Evolutionary conservation across 371 early-diverging fungal species (phyloP).

Genomic region (Saksenaea oblongispora): DNA sequence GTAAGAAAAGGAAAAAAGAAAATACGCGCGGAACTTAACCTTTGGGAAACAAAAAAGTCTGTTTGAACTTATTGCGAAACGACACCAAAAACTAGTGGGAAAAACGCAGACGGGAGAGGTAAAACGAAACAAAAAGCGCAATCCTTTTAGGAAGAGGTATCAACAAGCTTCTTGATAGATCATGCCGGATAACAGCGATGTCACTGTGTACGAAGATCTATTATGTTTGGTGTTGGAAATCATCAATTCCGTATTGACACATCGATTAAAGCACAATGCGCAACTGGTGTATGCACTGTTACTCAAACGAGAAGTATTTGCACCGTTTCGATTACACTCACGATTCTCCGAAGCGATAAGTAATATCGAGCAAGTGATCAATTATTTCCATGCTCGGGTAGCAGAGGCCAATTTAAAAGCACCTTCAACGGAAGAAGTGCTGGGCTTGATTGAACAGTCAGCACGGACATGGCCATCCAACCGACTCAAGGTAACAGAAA

Average conservation of each 20-base stretch:
- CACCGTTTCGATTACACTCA: slow-evolving; percentile 50
- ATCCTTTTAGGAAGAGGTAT: background rate
- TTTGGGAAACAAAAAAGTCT: slow-evolving; percentile 32
- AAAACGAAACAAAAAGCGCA: background rate
- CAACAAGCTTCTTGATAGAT: background rate
- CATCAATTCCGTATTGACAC: slow-evolving; percentile 65
- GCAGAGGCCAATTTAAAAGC: slow-evolving; percentile 66
- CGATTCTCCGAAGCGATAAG: slow-evolving; percentile 62
- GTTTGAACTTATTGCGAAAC: slow-evolving; percentile 67
- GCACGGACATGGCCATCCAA: slow-evolving; percentile 70
- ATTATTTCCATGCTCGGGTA: slow-evolving; percentile 64
- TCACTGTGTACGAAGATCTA: slow-evolving; percentile 67
- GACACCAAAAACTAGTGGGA: slow-evolving; percentile 60
- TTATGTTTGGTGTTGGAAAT: slow-evolving; percentile 69
- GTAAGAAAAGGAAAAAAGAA: slow-evolving; percentile 29
- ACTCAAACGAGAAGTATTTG: slow-evolving; percentile 69
- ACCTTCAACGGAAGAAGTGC: slow-evolving; percentile 67
- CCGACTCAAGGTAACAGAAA: slow-evolving; percentile 46
- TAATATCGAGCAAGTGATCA: slow-evolving; percentile 67
- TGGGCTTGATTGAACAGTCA: slow-evolving; percentile 65
- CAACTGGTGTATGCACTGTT: slow-evolving; percentile 76
- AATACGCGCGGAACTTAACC: background rate
- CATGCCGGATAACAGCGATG: slow-evolving; percentile 24
- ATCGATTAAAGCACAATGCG: slow-evolving; percentile 67
- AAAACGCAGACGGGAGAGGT: slow-evolving; percentile 35